Evolutionary conservation across 306 rosid species (phyloP).

Genomic region (Quercus mongolica): DNA sequence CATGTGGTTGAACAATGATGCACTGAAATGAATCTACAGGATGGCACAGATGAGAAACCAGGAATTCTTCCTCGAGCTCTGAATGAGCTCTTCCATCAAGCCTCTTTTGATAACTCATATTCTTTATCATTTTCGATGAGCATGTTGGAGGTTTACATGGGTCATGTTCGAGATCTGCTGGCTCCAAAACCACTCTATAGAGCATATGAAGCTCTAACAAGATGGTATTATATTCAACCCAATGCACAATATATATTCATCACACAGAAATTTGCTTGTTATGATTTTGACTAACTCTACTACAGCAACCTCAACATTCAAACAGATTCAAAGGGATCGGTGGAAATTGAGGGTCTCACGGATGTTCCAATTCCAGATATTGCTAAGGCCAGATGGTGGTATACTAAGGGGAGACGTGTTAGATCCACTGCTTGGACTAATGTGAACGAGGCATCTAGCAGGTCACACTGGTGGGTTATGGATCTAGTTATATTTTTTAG

Average conservation of each 20-base stretch:
- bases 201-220: slow-evolving; percentile 44
- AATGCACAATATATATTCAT: background rate
- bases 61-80: slow-evolving; percentile 86
- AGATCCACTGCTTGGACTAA: slow-evolving; percentile 93
- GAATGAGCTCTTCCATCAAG: slow-evolving; percentile 65
- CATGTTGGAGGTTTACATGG: slow-evolving; percentile 98
- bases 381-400: slow-evolving; percentile 89
- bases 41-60: slow-evolving; percentile 69
- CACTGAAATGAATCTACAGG: slow-evolving; percentile 42
- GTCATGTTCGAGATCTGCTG: slow-evolving; percentile 73
- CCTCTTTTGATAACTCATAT: slow-evolving; percentile 45
- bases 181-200: slow-evolving; percentile 56
- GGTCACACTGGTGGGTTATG: slow-evolving; percentile 94
- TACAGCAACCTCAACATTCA: slow-evolving; percentile 91
- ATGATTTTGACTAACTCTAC: slow-evolving; percentile 20
- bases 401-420: slow-evolving; percentile 68
- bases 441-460: slow-evolving; percentile 92
- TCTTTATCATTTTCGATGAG: slow-evolving; percentile 71
- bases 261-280: slow-evolving; percentile 9
- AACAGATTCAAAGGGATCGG: slow-evolving; percentile 78
- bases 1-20: slow-evolving; percentile 10
- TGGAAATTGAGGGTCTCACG: slow-evolving; percentile 90
- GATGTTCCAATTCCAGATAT: slow-evolving; percentile 70
- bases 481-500: slow-evolving; percentile 34
- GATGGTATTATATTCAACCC: slow-evolving; percentile 46